Evolutionary conservation across 495 filamentous ascomycete species (phyloP).

Genomic region (Pyronema domesticum): DNA sequence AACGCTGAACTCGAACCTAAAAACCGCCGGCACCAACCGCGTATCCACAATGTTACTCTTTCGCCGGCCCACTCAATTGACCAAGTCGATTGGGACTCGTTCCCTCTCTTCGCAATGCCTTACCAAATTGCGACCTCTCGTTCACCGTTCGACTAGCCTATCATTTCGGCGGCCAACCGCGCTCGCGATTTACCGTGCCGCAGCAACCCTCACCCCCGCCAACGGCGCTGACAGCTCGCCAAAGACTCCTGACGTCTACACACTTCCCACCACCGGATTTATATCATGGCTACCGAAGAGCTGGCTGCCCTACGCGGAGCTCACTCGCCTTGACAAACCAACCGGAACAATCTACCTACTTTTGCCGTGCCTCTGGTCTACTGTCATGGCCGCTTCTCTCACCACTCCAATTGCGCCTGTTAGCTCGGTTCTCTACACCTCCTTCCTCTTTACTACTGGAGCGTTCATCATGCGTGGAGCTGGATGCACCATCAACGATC

Average conservation of each 20-base stretch:
- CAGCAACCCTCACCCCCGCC: background rate
- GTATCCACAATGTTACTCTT: background rate
- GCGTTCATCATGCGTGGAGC: constrained; percentile 92
- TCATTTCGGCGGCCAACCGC: background rate
- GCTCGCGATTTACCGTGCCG: background rate
- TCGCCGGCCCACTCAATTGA: background rate
- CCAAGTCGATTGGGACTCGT: too few relatives aligned
- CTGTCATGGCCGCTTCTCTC: constrained; percentile 44
- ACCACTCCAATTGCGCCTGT: constrained; percentile 41
- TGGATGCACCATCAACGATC: constrained; percentile 94
- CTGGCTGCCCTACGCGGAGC: constrained; percentile 84
- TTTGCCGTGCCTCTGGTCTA: constrained; percentile 87
- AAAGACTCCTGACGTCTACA: constrained; percentile 32
- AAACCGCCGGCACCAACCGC: background rate
- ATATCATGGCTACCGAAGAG: constrained; percentile 56
- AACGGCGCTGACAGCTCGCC: background rate
- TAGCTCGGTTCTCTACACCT: constrained; percentile 40
- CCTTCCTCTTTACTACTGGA: constrained; percentile 64
- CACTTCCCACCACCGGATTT: constrained; percentile 54
- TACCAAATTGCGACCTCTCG: too few relatives aligned
- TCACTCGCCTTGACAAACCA: constrained; percentile 84
- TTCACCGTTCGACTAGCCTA: too few relatives aligned
- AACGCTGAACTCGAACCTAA: background rate
- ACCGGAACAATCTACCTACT: constrained; percentile 89
- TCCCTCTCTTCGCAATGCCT: too few relatives aligned